phyloP scores from a whole-genome alignment of 768 basidiomycete species.

The Tricholoma furcatifolium region DNA sequence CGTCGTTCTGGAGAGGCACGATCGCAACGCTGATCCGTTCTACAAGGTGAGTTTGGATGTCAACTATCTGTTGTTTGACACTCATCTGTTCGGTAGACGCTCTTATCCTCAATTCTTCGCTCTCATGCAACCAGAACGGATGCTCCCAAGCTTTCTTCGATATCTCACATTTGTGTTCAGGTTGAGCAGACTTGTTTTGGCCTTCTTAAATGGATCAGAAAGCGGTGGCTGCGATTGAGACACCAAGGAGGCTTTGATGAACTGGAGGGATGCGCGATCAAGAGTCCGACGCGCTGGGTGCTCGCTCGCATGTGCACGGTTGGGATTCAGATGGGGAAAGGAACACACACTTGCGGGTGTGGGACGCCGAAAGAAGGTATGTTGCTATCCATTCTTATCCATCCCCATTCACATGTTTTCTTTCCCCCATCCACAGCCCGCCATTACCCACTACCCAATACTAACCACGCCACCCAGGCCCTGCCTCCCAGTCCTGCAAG shows the following conservation, averaged over 20 bases:
- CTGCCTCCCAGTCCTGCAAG: no score
- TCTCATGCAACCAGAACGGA: slow-evolving; percentile 59
- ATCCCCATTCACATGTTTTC: no score
- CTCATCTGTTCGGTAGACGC: slow-evolving; percentile 42
- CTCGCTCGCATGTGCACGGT: no score
- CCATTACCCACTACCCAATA: no score
- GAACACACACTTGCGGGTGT: no score
- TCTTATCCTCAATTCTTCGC: slow-evolving; percentile 71
- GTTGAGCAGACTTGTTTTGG: slow-evolving; percentile 74
- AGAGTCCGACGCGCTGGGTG: no score
- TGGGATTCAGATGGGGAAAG: no score
- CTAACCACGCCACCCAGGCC: no score
- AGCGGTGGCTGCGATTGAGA: slow-evolving; percentile 73
- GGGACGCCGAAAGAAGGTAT: no score
- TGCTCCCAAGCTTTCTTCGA: slow-evolving; percentile 62
- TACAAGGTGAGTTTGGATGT: slow-evolving; percentile 62
- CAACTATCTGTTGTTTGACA: not conserved
- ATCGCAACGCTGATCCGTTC: slow-evolving; percentile 60
- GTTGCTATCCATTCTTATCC: no score
- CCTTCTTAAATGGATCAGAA: slow-evolving; percentile 70
- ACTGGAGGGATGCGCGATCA: slow-evolving; percentile 85
- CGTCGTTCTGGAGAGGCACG: slow-evolving; percentile 57
- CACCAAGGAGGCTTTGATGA: slow-evolving; percentile 78
- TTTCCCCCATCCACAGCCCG: no score
- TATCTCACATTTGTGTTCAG: slow-evolving; percentile 66